These are phyloP conservation scores for Geotrichum aggregatum DNA, from an alignment of 1,139 yeast genomes.

Conservation along the genomic window DNA sequence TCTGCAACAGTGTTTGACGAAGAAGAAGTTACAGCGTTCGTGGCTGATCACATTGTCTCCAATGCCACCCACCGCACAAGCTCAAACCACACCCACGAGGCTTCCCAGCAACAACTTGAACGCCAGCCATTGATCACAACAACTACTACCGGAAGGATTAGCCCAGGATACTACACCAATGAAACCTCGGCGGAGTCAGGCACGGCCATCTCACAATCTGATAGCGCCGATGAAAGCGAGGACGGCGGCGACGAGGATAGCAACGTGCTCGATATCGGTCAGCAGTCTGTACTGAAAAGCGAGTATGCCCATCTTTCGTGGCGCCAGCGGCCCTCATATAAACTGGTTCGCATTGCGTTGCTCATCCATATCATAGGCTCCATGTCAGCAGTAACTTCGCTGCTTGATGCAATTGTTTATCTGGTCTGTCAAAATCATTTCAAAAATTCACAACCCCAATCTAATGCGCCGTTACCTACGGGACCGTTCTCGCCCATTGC, in stretches of 20 bases:
- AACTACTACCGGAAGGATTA: no score
- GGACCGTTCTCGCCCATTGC: not conserved
- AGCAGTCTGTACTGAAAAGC: conserved; percentile 4
- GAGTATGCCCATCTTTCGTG: conserved; percentile 21
- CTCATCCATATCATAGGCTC: conserved; percentile 25
- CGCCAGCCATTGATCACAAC: no score
- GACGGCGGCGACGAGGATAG: not conserved
- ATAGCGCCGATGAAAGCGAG: not conserved
- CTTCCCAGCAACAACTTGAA: not conserved
- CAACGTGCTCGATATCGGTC: not conserved
- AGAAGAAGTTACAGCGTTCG: conserved; percentile 13
- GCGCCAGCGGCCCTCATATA: conserved; percentile 23
- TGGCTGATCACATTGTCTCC: conserved; percentile 4
- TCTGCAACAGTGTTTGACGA: conserved; percentile 12
- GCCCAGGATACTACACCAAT: no score
- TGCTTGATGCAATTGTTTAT: conserved; percentile 29
- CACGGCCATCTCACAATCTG: not conserved
- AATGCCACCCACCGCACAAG: not conserved
- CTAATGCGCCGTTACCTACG: not conserved
- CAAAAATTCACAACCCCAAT: conserved; percentile 16
- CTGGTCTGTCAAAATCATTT: conserved; percentile 29
- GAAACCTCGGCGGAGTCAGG: not conserved
- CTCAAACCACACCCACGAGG: not conserved
- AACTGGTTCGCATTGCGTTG: conserved; percentile 22
- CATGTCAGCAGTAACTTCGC: conserved; percentile 26